Conservation (phyloP, 2,329 filamentous ascomycete species). For the Ophiostoma tasmaniense region DNA sequence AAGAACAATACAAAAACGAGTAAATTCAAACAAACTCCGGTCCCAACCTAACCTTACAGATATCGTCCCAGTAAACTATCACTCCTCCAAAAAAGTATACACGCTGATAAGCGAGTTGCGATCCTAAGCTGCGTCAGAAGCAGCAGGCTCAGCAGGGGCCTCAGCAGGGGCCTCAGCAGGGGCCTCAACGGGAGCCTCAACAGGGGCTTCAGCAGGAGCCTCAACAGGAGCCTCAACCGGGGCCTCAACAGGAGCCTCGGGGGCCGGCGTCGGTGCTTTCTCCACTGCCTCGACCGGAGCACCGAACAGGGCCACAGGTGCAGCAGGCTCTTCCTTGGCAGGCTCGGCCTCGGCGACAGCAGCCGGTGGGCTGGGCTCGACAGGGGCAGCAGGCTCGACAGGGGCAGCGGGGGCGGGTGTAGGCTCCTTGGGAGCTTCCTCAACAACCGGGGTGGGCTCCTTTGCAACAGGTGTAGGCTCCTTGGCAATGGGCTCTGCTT, state of each 20-base stretch:
- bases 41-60: not conserved
- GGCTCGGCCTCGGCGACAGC: not conserved
- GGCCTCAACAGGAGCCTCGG: not conserved
- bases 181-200: not conserved
- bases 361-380: not conserved
- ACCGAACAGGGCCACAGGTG: not conserved
- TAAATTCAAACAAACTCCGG: not conserved
- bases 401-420: not conserved
- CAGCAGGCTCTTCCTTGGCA: not conserved
- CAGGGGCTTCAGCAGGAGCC: not conserved
- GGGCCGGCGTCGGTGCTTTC: not conserved
- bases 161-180: not conserved
- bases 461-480: not conserved
- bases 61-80: not conserved
- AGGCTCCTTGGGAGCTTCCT: not conserved
- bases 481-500: too few species aligned
- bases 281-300: not conserved
- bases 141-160: not conserved
- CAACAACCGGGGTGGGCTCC: not conserved
- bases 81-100: not conserved
- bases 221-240: not conserved
- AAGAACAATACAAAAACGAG: not conserved
- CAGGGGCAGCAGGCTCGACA: not conserved
- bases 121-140: not conserved
- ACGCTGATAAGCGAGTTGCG: not conserved